Conservation (phyloP, 352 stramenopile genomes). For the Peronospora destructor region DNA sequence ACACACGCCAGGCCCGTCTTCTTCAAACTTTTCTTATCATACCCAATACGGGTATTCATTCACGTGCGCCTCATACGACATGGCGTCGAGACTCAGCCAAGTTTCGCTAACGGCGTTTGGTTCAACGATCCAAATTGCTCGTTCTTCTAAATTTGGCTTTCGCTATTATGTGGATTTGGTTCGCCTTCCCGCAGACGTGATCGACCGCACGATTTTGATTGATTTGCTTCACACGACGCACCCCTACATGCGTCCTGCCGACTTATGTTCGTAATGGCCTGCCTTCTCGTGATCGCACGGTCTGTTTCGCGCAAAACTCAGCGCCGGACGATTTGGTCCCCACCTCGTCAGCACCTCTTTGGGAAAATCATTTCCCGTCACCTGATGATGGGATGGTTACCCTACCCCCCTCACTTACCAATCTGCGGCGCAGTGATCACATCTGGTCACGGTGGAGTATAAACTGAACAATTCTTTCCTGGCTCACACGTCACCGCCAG, state of each 20-base stretch:
- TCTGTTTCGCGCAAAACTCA: background rate
- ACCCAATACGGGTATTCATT: background rate
- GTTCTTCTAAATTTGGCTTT: background rate
- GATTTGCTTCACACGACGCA: background rate
- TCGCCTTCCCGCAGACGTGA: background rate
- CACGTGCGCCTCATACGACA: background rate
- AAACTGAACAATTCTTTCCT: too few species aligned
- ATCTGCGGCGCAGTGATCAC: too few species aligned
- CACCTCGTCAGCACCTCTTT: background rate
- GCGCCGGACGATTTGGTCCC: background rate
- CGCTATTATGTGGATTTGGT: background rate
- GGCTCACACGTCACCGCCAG: too few species aligned
- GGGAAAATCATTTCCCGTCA: background rate
- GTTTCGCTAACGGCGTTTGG: background rate
- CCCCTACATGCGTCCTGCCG: background rate
- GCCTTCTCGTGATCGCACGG: background rate
- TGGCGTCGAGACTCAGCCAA: background rate
- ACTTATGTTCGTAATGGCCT: background rate
- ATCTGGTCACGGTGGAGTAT: too few species aligned
- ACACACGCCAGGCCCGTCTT: background rate
- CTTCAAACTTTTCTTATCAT: background rate
- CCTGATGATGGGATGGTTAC: background rate
- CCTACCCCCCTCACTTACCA: too few species aligned
- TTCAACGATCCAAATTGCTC: background rate
- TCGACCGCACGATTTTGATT: background rate